Percentiles rank a stretch among this genome's conserved stretches.
Conservation (phyloP, 2,329 filamentous ascomycete genomes). For the Fusarium zealandicum region DNA sequence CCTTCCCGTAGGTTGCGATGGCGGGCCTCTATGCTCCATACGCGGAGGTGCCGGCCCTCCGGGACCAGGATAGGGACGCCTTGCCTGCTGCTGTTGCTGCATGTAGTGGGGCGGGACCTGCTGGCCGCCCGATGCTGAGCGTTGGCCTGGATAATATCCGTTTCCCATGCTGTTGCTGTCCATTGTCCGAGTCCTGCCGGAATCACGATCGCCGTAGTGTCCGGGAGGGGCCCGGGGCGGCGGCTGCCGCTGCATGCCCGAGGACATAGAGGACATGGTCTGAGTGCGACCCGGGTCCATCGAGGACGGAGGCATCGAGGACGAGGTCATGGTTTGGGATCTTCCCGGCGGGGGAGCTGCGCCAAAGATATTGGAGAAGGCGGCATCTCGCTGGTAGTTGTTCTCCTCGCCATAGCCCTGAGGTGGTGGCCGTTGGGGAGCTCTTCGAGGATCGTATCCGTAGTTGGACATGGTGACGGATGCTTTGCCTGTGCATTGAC, state of each 20-base stretch:
- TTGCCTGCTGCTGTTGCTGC: conserved; percentile 54
- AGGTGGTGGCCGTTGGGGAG: conserved; percentile 48
- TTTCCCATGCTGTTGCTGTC: conserved; percentile 52
- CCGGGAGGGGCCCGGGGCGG: conserved; percentile 62
- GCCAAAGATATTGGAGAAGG: conserved; percentile 96
- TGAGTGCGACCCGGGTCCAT: conserved; percentile 73
- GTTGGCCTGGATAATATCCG: conserved; percentile 62
- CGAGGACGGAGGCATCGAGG: conserved; percentile 64
- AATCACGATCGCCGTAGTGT: conserved; percentile 47
- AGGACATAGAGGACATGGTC: conserved; percentile 71
- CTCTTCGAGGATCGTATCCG: conserved; percentile 60
- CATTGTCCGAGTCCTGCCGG: conserved; percentile 43
- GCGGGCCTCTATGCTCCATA: conserved; percentile 66
- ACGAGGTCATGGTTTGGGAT: conserved; percentile 93
- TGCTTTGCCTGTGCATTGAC: conserved; percentile 26
- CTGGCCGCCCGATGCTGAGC: conserved; percentile 59
- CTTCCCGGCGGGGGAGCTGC: conserved; percentile 84
- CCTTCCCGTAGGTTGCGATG: conserved; percentile 51
- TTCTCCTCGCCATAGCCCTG: conserved; percentile 60
- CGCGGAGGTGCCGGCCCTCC: conserved; percentile 64
- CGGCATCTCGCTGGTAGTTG: conserved; percentile 84
- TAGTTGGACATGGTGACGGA: conserved; percentile 63
- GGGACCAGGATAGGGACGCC: conserved; percentile 56
- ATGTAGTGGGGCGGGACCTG: conserved; percentile 56
- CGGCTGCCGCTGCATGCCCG: conserved; percentile 67